Evolutionary conservation across 23 red algal genomes (phyloP).

Genomic region (Cyanidiococcus yangmingshanensis): DNA sequence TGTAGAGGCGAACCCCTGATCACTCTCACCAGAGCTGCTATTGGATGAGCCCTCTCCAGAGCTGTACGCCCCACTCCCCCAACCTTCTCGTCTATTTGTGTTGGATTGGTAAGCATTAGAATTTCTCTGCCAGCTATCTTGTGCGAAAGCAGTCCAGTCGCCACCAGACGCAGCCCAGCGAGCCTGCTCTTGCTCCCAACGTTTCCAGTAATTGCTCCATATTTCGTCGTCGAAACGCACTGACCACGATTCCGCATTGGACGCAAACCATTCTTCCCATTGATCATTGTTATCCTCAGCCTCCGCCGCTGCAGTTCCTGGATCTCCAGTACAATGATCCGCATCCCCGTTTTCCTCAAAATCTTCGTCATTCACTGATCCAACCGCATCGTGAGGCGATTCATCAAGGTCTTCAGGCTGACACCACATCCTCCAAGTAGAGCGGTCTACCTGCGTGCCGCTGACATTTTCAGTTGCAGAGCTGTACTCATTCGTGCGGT

Average conservation of each 20-base stretch:
- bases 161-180: not conserved
- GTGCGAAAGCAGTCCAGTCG: not conserved
- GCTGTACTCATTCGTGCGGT: not conserved
- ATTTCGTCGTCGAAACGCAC: slow-evolving; percentile 40
- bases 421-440: not conserved
- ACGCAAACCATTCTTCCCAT: slow-evolving; percentile 56
- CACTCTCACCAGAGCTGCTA: not conserved
- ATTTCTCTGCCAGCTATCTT: not conserved
- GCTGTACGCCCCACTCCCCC: not conserved
- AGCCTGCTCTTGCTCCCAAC: slow-evolving; percentile 30
- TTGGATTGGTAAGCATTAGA: not conserved
- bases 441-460: not conserved
- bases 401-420: not conserved
- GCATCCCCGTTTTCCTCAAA: not conserved
- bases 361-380: not conserved
- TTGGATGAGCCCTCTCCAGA: not conserved
- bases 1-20: not conserved
- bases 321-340: not conserved
- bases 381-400: not conserved
- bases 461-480: not conserved
- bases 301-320: not conserved
- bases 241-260: slow-evolving; percentile 50
- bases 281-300: slow-evolving; percentile 14
- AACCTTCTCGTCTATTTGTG: not conserved
- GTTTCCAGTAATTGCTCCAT: slow-evolving; percentile 51